phyloP scores from a whole-genome alignment of 225 moss, liverwort and hornwort species.

The Antitrichia curtipendula region DNA sequence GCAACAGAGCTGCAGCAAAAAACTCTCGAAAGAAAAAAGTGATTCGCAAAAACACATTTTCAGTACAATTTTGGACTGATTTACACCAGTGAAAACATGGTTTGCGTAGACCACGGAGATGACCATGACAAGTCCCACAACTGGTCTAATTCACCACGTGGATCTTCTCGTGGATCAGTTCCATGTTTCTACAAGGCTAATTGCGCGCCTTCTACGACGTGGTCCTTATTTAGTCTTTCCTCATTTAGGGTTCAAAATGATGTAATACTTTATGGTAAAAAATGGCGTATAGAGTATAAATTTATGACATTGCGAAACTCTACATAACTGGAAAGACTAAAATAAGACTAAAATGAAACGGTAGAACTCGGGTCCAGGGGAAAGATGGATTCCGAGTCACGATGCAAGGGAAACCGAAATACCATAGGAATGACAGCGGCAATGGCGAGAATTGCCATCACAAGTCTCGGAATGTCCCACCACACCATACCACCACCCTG shows the following conservation, averaged over 20 bases:
- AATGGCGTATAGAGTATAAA: too few relatives aligned
- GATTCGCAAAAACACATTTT: background rate
- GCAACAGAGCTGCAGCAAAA: background rate
- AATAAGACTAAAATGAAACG: too few relatives aligned
- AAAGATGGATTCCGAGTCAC: background rate
- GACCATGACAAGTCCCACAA: background rate
- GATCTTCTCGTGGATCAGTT: background rate
- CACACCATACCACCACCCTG: slow-evolving; percentile 99
- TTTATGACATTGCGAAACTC: background rate
- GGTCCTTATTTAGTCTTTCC: background rate
- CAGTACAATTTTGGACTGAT: background rate
- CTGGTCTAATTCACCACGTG: background rate
- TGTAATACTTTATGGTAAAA: background rate
- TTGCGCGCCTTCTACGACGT: background rate
- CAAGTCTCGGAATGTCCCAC: slow-evolving; percentile 82
- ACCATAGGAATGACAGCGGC: slow-evolving; percentile 63
- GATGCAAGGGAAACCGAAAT: background rate
- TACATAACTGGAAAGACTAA: background rate
- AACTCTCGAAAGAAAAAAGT: background rate
- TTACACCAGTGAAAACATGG: too few relatives aligned
- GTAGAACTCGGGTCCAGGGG: background rate
- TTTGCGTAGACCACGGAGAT: background rate
- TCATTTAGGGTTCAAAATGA: background rate
- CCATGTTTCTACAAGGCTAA: background rate
- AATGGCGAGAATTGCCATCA: slow-evolving; percentile 50